phyloP scores from a whole-genome alignment of 306 rosid genomes.

The Vicia faba region DNA sequence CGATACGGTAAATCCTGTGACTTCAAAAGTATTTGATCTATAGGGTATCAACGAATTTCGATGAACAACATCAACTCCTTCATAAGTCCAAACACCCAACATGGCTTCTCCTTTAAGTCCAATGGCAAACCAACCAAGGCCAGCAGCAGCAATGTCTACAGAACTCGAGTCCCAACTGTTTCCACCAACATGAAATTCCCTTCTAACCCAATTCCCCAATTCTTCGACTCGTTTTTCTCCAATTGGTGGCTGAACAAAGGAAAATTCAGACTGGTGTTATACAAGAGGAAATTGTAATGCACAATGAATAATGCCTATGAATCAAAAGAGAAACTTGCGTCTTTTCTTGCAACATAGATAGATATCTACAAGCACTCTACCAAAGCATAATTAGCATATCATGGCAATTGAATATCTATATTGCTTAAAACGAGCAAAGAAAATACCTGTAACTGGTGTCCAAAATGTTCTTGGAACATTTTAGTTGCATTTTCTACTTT shows the following conservation, averaged over 20 bases:
- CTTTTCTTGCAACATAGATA: constrained; percentile 11
- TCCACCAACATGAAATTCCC: constrained; percentile 63
- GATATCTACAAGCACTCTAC: constrained; percentile 5
- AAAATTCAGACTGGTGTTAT: constrained; percentile 25
- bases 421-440: constrained; percentile 22
- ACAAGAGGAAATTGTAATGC: constrained; percentile 27
- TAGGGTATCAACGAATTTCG: constrained; percentile 73
- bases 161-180: constrained; percentile 89
- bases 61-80: constrained; percentile 73
- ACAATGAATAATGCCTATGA: constrained; percentile 11
- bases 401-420: constrained; percentile 5
- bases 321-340: constrained; percentile 7
- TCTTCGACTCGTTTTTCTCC: constrained; percentile 69
- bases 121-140: constrained; percentile 93
- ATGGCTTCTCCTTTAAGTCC: constrained; percentile 88
- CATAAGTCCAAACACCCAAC: constrained; percentile 80
- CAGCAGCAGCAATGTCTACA: constrained; percentile 81
- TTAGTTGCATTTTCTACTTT: constrained; percentile 69
- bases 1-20: constrained; percentile 77
- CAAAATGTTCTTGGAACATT: constrained; percentile 78
- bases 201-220: constrained; percentile 81
- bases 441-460: constrained; percentile 86
- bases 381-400: constrained; percentile 7
- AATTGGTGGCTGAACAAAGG: constrained; percentile 78
- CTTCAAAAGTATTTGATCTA: constrained; percentile 69